A percentile compares a stretch with the other conserved stretches of the same genome.
Conservation (phyloP, 345 rosid genomes). For the Diplotaxis tenuifolia region DNA sequence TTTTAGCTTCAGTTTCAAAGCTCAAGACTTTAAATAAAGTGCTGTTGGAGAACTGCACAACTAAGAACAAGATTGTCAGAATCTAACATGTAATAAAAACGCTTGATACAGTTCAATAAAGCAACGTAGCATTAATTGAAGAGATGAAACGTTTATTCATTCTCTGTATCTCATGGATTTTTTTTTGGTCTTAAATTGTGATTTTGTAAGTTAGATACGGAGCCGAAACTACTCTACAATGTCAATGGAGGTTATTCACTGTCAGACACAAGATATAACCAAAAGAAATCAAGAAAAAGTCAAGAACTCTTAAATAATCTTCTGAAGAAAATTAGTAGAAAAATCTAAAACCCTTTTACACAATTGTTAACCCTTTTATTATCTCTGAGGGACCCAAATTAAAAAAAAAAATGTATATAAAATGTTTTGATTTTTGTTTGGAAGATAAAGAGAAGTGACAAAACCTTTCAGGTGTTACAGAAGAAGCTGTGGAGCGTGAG, state of each 20-base stretch:
- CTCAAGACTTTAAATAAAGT: neutral
- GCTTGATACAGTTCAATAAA: constrained; percentile 6
- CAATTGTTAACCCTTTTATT: constrained; percentile 1
- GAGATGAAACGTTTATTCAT: neutral
- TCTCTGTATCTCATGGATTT: too few relatives aligned
- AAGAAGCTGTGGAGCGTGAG: constrained; percentile 27
- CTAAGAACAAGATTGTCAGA: constrained; percentile 14
- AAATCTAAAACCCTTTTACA: constrained; percentile 19
- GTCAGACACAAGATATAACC: too few relatives aligned
- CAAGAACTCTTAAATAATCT: neutral
- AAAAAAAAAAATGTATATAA: neutral
- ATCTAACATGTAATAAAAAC: neutral
- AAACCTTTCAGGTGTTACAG: constrained; percentile 30
- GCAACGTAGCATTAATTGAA: neutral
- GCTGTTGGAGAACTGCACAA: constrained; percentile 24
- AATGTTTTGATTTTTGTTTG: neutral
- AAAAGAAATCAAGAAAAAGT: neutral
- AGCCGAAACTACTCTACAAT: neutral
- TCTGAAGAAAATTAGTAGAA: neutral
- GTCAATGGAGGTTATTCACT: neutral
- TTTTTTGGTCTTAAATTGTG: neutral
- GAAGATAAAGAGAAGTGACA: constrained; percentile 7
- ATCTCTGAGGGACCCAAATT: constrained; percentile 33
- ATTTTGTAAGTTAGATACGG: neutral
- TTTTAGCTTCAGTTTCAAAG: constrained; percentile 22